Evolutionary conservation across 2,329 filamentous ascomycete species (phyloP).

Genomic region (Sporothrix humicola): DNA sequence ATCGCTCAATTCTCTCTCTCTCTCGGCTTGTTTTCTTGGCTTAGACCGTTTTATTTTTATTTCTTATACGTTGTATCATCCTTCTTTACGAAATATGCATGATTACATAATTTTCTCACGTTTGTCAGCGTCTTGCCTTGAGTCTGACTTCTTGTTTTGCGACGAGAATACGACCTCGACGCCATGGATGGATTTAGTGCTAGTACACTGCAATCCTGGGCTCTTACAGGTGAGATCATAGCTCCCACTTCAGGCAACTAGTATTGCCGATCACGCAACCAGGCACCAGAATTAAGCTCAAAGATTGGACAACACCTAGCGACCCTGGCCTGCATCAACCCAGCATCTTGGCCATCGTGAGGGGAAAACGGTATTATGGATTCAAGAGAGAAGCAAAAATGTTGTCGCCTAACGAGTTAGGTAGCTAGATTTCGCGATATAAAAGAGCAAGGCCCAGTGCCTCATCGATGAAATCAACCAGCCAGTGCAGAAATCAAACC

Average conservation of each 20-base stretch:
- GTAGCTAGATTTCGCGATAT: conserved; percentile 12
- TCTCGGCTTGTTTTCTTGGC: not conserved
- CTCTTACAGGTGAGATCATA: not conserved
- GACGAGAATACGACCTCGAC: no score
- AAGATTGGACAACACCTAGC: not conserved
- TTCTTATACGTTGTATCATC: not conserved
- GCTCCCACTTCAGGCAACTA: not conserved
- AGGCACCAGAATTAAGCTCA: conserved; percentile 20
- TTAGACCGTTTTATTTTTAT: not conserved
- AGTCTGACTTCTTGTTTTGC: no score
- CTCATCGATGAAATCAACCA: no score
- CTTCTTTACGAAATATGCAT: not conserved
- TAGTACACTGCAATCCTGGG: not conserved
- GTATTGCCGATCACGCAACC: conserved; percentile 21
- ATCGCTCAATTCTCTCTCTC: not conserved
- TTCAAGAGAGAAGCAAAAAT: not conserved
- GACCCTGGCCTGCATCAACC: not conserved
- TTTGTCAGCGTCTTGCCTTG: not conserved
- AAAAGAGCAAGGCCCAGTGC: not conserved
- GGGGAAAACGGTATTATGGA: not conserved
- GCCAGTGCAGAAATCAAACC: no score
- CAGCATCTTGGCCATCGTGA: not conserved
- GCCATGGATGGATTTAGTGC: not conserved
- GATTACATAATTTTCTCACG: not conserved
- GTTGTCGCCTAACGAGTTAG: conserved; percentile 11